phyloP scores from a whole-genome alignment of 192 early-diverging fungal genomes.

The Entomortierella lignicola region DNA sequence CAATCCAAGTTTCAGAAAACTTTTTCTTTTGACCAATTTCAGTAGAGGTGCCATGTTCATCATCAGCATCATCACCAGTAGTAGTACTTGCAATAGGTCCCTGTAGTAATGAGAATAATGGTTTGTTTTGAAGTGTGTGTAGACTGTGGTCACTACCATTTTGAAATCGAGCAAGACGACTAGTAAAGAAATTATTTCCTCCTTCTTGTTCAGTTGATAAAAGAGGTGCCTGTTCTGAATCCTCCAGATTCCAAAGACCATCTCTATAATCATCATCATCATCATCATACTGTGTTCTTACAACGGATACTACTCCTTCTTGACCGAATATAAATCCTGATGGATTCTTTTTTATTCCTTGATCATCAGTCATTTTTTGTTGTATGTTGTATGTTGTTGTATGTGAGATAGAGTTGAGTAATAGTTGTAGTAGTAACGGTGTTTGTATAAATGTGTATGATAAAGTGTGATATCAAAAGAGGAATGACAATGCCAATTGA shows the following conservation, averaged over 20 bases:
- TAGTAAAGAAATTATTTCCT: background rate
- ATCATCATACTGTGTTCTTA: slow-evolving; percentile 26
- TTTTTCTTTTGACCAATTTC: background rate
- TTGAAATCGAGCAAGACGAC: background rate
- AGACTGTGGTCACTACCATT: slow-evolving; percentile 26
- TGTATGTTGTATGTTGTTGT: background rate
- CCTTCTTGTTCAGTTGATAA: too few relatives aligned
- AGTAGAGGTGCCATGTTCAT: too few relatives aligned
- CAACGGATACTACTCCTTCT: background rate
- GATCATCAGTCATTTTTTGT: background rate
- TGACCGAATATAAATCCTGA: background rate
- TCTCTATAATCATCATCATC: background rate
- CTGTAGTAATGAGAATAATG: background rate
- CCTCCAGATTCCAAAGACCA: background rate
- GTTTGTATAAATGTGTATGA: too few relatives aligned
- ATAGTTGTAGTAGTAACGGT: too few relatives aligned
- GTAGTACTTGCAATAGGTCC: background rate
- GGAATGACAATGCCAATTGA: too few relatives aligned
- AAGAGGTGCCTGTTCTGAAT: slow-evolving; percentile 10
- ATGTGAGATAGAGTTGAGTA: too few relatives aligned
- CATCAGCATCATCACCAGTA: background rate
- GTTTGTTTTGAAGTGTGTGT: slow-evolving; percentile 20
- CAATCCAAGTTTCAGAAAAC: slow-evolving; percentile 17
- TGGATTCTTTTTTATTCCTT: background rate
- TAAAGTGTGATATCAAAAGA: too few relatives aligned